Conservation (phyloP, 495 filamentous ascomycete genomes). For the Penicillium canariense region DNA sequence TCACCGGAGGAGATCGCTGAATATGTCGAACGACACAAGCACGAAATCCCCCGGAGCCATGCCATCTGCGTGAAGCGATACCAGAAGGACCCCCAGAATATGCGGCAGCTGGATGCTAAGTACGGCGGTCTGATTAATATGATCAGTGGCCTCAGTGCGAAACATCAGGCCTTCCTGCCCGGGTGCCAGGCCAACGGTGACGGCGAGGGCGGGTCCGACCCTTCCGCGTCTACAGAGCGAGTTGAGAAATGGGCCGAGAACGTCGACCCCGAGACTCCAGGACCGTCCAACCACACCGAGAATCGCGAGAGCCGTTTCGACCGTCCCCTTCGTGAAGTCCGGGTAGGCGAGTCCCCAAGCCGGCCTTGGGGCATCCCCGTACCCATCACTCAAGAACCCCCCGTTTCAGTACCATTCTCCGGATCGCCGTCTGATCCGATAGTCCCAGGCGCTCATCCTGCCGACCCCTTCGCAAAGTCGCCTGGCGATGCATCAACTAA, state of each 20-base stretch:
- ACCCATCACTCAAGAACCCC: conserved; percentile 49
- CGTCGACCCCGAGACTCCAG: conserved; percentile 47
- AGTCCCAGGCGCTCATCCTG: conserved; percentile 16
- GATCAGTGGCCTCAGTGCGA: conserved; percentile 79
- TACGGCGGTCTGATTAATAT: conserved; percentile 87
- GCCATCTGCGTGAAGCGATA: conserved; percentile 86
- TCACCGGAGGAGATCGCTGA: conserved; percentile 86
- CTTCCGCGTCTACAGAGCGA: conserved; percentile 52
- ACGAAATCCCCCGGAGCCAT: conserved; percentile 86
- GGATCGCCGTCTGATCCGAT: conserved; percentile 20
- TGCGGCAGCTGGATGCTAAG: conserved; percentile 83
- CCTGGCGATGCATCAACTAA: conserved; percentile 18
- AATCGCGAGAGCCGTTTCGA: conserved; percentile 65
- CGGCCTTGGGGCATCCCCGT: conserved; percentile 88
- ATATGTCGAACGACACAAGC: conserved; percentile 89
- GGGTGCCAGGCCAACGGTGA: conserved; percentile 49
- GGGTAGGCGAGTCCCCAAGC: conserved; percentile 85
- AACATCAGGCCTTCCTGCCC: conserved; percentile 79
- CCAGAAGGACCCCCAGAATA: conserved; percentile 76
- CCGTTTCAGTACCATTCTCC: conserved; percentile 25
- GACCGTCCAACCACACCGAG: conserved; percentile 34
- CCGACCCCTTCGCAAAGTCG: conserved; percentile 11
- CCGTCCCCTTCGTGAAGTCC: conserved; percentile 73
- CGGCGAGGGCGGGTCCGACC: conserved; percentile 10
- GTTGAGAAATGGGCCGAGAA: conserved; percentile 80